Evolutionary conservation across 2,329 filamentous ascomycete genomes (phyloP).

Genomic region (Madurella mycetomatis): DNA sequence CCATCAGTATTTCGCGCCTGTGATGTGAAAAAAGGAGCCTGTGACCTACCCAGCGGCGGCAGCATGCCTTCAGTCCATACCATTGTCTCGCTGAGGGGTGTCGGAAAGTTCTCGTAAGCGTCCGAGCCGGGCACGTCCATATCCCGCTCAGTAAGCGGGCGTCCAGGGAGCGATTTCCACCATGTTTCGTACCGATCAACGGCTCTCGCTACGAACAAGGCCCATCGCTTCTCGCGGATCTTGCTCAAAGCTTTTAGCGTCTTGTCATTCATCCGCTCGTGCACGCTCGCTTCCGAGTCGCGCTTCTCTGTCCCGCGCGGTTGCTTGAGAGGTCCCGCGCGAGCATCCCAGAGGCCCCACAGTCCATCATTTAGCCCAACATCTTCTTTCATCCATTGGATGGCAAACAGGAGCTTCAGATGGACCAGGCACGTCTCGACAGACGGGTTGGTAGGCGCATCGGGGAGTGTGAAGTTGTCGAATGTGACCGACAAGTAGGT

Average conservation of each 20-base stretch:
- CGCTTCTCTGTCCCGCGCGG: not conserved
- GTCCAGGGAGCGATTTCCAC: conserved; percentile 46
- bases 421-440: conserved; percentile 64
- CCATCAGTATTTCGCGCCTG: conserved; percentile 21
- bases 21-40: not conserved
- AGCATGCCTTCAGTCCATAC: conserved; percentile 41
- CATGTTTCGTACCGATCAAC: conserved; percentile 64
- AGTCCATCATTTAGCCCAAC: conserved; percentile 63
- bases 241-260: conserved; percentile 43
- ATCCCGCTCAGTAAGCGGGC: conserved; percentile 33
- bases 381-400: conserved; percentile 63
- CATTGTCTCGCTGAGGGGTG: conserved; percentile 23
- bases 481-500: conserved; percentile 24
- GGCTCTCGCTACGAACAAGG: conserved; percentile 62
- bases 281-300: conserved; percentile 1
- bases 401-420: conserved; percentile 65
- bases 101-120: conserved; percentile 34
- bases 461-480: conserved; percentile 18
- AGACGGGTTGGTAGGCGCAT: conserved; percentile 33
- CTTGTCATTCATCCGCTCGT: conserved; percentile 30
- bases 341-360: conserved; percentile 56
- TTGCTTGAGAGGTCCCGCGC: conserved; percentile 28
- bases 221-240: conserved; percentile 70
- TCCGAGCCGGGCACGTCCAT: conserved; percentile 28
- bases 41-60: conserved; percentile 54